Percentiles rank a stretch among this genome's conserved stretches.
Evolutionary conservation across 2,329 filamentous ascomycete species (phyloP).

Genomic region (Dactylellina sp.): DNA sequence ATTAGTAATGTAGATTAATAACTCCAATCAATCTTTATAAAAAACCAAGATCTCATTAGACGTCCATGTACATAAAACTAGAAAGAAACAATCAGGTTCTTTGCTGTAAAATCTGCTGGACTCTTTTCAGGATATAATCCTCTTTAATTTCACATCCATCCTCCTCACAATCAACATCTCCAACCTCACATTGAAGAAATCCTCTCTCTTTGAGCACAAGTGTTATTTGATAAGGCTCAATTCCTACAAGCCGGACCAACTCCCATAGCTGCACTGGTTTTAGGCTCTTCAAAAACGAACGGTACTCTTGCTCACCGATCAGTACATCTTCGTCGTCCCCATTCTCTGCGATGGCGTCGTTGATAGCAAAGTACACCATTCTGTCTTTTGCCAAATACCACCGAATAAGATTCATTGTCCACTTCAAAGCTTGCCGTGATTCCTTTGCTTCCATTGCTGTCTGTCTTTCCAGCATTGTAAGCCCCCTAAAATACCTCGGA

Average conservation of each 20-base stretch:
- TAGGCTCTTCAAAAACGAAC: conserved; percentile 11
- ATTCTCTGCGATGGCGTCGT: conserved; percentile 11
- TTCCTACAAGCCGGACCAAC: conserved; percentile 30
- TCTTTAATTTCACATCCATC: conserved; percentile 3
- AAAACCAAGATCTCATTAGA: too few relatives aligned
- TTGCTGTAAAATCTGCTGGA: conserved; percentile 23
- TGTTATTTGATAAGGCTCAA: not conserved
- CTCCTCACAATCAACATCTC: not conserved
- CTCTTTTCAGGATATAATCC: conserved; percentile 26
- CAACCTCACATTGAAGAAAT: not conserved
- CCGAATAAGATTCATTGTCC: conserved; percentile 30
- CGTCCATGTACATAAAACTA: not conserved
- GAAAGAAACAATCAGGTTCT: not conserved
- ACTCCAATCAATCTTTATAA: too few relatives aligned
- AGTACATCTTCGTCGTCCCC: conserved; percentile 14
- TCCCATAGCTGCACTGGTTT: conserved; percentile 44
- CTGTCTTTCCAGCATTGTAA: conserved; percentile 11
- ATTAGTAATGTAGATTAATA: too few relatives aligned
- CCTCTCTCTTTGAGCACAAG: conserved; percentile 1
- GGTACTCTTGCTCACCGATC: conserved; percentile 19
- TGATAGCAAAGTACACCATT: conserved; percentile 36
- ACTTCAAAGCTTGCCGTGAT: conserved; percentile 8
- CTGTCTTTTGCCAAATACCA: conserved; percentile 28
- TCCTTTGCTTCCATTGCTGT: not conserved
- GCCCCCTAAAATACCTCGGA: not conserved